Evolutionary conservation across 768 basidiomycete species (phyloP), one percentile per base, ranked within the genome.

Genomic region (Rhizopogon sp.): DNA sequence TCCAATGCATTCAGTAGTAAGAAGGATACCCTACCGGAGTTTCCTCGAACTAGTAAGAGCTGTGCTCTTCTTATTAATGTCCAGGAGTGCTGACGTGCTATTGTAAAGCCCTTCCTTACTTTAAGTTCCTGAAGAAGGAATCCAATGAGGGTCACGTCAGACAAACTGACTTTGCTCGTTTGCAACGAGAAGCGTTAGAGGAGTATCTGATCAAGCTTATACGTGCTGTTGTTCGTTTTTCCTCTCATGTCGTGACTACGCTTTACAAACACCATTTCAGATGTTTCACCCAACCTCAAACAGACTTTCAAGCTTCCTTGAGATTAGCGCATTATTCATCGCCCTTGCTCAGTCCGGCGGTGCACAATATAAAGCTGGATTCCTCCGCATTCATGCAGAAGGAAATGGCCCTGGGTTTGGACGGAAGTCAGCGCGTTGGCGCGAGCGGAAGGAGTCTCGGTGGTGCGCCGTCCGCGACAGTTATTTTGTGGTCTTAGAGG

Each of bases 251-350:
- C 5, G 6, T 72, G 17, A 49, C 31, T 29, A 13, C 53, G 13
- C 22, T 39, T 39, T 5, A 50, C 16, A 39, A 55, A 58, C 28
- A 50, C 43, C 29, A 25, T 43, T 31, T 49, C 8, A 96, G 94
- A 97, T 98, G 90, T 97, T 96, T 71, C 92, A 94, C 63, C 92
- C 95, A 1, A 84, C 93, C 20, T 81, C 92, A 1, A 98, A 98
- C 64, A 84, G 95, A 35, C 72, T 99, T 0, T 85, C 87, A 41
- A 85, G 85, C 5, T 99, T 98, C 70, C 79, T 99, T 45, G 97
- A 99, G 69, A 79, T 98, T 43, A 94, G 90, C 43, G 85, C 95
- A 1, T 74, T 98, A 28, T 95, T 88, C 8, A 82, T 98, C 55
- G 67, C 82, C 9, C 79, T 94, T 17, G 91, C 94, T 0, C 80